Conservation (phyloP, 2,329 filamentous ascomycete genomes). For the Nothophaeocryptopus gaeumannii region DNA sequence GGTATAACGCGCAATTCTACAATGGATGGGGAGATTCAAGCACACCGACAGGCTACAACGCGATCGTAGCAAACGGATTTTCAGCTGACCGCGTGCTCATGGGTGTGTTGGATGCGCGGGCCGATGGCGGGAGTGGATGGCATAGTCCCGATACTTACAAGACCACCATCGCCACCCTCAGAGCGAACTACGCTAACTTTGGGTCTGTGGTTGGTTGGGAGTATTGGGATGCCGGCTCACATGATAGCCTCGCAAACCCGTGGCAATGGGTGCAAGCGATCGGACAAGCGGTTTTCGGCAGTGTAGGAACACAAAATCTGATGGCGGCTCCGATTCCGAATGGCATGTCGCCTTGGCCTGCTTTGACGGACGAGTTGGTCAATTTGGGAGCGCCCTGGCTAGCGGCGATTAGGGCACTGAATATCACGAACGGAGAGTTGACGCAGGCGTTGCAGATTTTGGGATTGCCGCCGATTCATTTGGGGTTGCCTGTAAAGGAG, state of each 20-base stretch:
- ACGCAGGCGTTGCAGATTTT: conserved; percentile 20
- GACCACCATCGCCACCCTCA: conserved; percentile 22
- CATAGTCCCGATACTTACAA: conserved; percentile 21
- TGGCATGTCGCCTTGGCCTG: conserved; percentile 22
- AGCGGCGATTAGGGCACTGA: conserved; percentile 24
- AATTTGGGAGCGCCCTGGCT: conserved; percentile 17
- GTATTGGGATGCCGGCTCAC: conserved; percentile 29
- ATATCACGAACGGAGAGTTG: conserved; percentile 24
- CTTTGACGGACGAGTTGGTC: conserved; percentile 15
- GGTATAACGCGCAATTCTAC: conserved; percentile 34
- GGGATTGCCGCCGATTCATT: conserved; percentile 4
- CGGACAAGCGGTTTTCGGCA: conserved; percentile 11
- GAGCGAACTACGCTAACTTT: conserved; percentile 25
- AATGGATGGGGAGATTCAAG: conserved; percentile 32
- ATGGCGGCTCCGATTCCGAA: conserved; percentile 8
- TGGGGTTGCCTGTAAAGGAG: background rate
- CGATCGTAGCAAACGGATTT: conserved; percentile 27
- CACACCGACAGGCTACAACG: conserved; percentile 25
- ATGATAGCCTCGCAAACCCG: conserved; percentile 16
- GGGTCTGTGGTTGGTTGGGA: conserved; percentile 31
- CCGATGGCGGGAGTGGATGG: conserved; percentile 30
- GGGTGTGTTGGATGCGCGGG: conserved; percentile 26
- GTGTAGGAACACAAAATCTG: conserved; percentile 1
- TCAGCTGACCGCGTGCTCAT: conserved; percentile 25
- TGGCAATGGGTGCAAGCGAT: conserved; percentile 24